Conservation (phyloP, 305 asterid species). For the Solanum chacoense region DNA sequence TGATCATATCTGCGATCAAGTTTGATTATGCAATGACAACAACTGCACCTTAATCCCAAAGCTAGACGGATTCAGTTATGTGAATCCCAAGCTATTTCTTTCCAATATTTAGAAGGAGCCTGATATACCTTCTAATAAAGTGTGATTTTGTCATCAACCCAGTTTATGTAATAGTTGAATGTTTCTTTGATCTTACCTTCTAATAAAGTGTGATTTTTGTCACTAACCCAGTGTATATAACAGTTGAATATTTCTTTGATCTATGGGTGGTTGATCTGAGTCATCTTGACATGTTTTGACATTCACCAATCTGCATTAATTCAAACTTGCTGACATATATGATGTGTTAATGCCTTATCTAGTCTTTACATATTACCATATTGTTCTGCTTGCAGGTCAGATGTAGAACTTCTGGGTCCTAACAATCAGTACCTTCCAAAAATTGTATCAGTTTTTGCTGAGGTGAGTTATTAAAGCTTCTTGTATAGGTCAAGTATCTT, state of each 20-base stretch:
- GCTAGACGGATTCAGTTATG: background rate
- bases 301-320: background rate
- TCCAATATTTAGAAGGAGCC: background rate
- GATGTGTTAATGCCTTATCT: background rate
- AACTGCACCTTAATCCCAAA: background rate
- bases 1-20: background rate
- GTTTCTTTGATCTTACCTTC: background rate
- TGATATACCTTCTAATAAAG: background rate
- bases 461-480: constrained; percentile 35
- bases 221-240: background rate
- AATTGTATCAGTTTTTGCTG: constrained; percentile 80
- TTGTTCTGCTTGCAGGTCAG: constrained; percentile 45
- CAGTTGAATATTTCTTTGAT: background rate
- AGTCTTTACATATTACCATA: background rate
- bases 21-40: background rate
- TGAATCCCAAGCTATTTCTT: background rate
- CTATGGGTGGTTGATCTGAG: background rate
- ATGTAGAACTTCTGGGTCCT: constrained; percentile 67
- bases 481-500: background rate
- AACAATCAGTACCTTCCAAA: constrained; percentile 76
- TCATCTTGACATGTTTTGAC: background rate
- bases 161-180: background rate
- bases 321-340: background rate
- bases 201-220: background rate
- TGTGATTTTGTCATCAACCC: background rate